Evolutionary conservation across 345 rosid genomes (phyloP), one percentile per base, ranked within the genome.

Genomic region (Clarkia xantiana): DNA sequence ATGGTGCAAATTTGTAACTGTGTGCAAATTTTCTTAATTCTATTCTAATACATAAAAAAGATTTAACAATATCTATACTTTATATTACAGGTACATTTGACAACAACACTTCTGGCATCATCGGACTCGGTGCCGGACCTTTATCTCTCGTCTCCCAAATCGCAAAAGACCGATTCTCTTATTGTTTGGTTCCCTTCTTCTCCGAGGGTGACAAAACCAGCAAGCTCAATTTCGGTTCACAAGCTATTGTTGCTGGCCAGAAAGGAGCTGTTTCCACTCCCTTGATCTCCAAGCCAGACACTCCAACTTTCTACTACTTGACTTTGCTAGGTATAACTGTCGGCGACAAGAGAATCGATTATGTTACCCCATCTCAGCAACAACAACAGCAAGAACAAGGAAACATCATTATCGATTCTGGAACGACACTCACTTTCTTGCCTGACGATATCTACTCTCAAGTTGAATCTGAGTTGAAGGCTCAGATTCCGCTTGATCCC

Each of bases 301-400:
- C 72, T 73, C 0, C 36, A 0, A 75, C 84, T 2, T 76, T 55
- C 60, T 86, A 76, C 36, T 70, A 44, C 56, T 20, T 86, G 0
- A 78, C 79, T 0, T 59, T 80, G 1, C 79, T 81, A 55, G 87
- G 81, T 5, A 59, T 71, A 15, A 67, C 65, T 0, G 49, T 67
- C 29, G 59, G 58, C 15, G 20, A 34, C 3, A 57, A 40, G 10
- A 39, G 40, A 2, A 22, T 60, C 20, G 2, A 54, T 0, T n/a
- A 29, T 0, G 14, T 42, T 3, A 9, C 16, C 2, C 10, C 43
- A 22, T 0, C 36, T n/a, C n/a, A n/a, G n/a, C n/a, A n/a, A n/a
- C n/a, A n/a, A n/a, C n/a, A n/a, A n/a, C n/a, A 1, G 20, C 53
- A 4, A 17, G 8, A 1, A 29, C 23, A 67, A 50, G 63, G 67